Evolutionary conservation across 192 early-diverging fungal genomes (phyloP), one percentile per base, ranked within the genome.

Genomic region (Backusella parvicylindrica): DNA sequence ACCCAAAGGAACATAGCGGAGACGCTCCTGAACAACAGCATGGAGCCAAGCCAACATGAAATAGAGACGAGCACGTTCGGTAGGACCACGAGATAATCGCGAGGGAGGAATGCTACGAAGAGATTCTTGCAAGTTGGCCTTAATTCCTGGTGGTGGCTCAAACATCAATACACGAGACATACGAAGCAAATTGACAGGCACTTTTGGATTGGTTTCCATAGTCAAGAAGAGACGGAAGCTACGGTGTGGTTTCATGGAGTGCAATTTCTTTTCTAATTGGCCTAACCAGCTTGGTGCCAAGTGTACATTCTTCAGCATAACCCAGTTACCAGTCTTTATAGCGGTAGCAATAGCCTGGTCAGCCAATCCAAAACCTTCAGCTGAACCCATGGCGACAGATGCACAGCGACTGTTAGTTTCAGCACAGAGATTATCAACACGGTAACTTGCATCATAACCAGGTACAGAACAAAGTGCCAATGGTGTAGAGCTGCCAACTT

Each of bases 271-370:
- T 85, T 99, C 97, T 6, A 99, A 89, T 79, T 95, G 93, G 49
- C 90, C 88, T 6, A 99, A 88, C 98, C 98, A 99, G 4, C 88
- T 81, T 1, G 95, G 88, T 31, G 98, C 95, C 66, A 99, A 83
- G 75, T 99, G 98, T n/a, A 98, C 98, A 81, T 99, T 99, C 84
- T 98, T 97, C 68, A 99, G 86, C 70, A 99, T 85, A 6, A 99
- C 97, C 97, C 97, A 99, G 60, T 86, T 85, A 65, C 98, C 98
- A 41, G 82, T 89, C 82, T 94, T 93, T 41, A 86, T 87, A 0
- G 97, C 96, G 0, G 81, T 71, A 1, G 93, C 87, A 71, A 99
- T 97, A 0, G 96, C 98, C 78, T 87, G 85, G 68, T 98, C 97
- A 6, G 98, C 98, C 38, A 95, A 84, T 18, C 82, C 84, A 63